phyloP scores from a whole-genome alignment of 2,329 filamentous ascomycete species.

The Sporothrix brunneoviolacea region DNA sequence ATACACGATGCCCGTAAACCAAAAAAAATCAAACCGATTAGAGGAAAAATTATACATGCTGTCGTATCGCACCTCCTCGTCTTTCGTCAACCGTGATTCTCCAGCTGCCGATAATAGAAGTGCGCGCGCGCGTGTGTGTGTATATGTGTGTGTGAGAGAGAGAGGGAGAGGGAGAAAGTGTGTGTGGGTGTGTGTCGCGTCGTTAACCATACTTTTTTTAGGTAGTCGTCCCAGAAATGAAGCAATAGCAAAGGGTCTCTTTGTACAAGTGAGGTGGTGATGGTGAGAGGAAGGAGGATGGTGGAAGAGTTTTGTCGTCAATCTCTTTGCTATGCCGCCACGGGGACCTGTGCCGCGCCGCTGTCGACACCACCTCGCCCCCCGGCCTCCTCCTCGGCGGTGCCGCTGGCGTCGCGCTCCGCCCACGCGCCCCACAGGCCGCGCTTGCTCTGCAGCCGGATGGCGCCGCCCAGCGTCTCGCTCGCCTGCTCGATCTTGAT shows the following conservation, averaged over 20 bases:
- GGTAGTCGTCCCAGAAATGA: background rate
- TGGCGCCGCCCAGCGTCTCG: conserved; percentile 65
- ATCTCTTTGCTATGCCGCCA: background rate
- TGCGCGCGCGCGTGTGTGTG: no score
- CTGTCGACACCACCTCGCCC: background rate
- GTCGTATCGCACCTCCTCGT: no score
- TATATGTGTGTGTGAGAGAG: no score
- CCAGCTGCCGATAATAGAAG: no score
- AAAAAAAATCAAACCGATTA: background rate
- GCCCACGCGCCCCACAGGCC: conserved; percentile 98
- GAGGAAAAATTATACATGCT: no score
- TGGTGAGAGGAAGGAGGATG: no score
- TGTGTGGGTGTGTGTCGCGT: no score
- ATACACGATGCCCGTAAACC: no score
- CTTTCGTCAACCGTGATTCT: no score
- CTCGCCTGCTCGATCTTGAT: conserved; percentile 89
- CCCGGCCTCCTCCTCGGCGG: conserved; percentile 24
- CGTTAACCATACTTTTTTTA: conserved; percentile 1
- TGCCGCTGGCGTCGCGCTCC: conserved; percentile 63
- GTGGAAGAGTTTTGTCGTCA: background rate
- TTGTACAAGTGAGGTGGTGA: background rate
- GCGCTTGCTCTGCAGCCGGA: conserved; percentile 81
- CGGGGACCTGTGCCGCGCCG: conserved; percentile 3
- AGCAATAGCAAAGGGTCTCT: background rate
- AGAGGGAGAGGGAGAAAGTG: background rate